Conservation (phyloP, 106 monocot genomes). For the Platanthera zijinensis region DNA sequence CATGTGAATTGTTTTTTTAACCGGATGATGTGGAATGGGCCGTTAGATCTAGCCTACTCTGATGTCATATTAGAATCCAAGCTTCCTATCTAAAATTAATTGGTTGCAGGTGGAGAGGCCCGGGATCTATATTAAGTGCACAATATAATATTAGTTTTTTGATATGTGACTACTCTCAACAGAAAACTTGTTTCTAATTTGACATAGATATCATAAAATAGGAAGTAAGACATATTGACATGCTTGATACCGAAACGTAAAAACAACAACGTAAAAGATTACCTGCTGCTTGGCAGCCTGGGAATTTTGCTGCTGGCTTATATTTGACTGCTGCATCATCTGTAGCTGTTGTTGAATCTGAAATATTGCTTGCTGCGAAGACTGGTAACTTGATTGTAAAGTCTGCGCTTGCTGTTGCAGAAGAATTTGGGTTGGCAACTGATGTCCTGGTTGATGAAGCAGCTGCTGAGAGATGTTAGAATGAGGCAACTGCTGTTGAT, state of each 20-base stretch:
- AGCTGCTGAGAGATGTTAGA: constrained; percentile 38
- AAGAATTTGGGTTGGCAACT: constrained; percentile 53
- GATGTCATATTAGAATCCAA: too few species aligned
- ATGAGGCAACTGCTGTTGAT: constrained; percentile 50
- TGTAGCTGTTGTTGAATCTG: constrained; percentile 87
- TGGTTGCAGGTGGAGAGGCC: too few species aligned
- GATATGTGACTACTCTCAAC: neutral
- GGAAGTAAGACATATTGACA: neutral
- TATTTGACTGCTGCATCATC: constrained; percentile 61
- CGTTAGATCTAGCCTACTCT: too few species aligned
- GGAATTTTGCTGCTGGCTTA: constrained; percentile 52
- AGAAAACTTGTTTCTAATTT: neutral
- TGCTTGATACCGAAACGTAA: neutral
- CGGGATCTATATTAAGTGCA: too few species aligned
- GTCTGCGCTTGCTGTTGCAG: constrained; percentile 79
- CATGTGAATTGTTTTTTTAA: too few species aligned
- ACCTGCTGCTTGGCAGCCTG: constrained; percentile 69
- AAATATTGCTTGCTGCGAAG: constrained; percentile 75
- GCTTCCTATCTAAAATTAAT: too few species aligned
- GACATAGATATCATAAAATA: neutral
- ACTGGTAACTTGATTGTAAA: constrained; percentile 77
- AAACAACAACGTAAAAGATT: constrained; percentile 5
- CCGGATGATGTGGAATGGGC: too few species aligned
- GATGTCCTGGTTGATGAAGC: constrained; percentile 61
- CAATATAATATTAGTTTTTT: too few species aligned